These are phyloP conservation scores for Fusarium caatingaense DNA, from an alignment of 2,329 filamentous ascomycete genomes.

Conservation along the genomic window DNA sequence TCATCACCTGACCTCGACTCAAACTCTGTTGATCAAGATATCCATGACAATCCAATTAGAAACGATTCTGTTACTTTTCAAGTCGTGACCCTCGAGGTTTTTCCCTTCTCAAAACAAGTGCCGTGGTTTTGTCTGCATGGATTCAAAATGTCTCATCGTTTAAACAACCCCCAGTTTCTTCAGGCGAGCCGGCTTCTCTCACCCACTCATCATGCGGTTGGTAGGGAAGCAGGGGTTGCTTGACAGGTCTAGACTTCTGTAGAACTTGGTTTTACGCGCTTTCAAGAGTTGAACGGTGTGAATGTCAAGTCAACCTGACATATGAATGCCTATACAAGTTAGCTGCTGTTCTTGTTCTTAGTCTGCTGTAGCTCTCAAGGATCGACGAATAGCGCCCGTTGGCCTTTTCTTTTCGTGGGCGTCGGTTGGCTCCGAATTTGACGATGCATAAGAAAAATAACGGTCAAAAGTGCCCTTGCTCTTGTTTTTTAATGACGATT, in stretches of 20 bases:
- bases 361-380: slow-evolving; percentile 3
- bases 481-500: neutral
- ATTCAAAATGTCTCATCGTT: slow-evolving; percentile 22
- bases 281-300: neutral
- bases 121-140: slow-evolving; percentile 26
- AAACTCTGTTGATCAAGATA: slow-evolving; percentile 29
- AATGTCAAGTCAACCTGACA: neutral
- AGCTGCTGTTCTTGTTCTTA: neutral
- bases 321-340: neutral
- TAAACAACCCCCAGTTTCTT: slow-evolving; percentile 28
- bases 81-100: neutral
- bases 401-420: neutral
- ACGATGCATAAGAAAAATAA: neutral
- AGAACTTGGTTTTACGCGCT: slow-evolving; percentile 6
- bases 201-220: slow-evolving; percentile 12
- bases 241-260: slow-evolving; percentile 19
- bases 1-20: slow-evolving; percentile 44
- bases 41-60: neutral
- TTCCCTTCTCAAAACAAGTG: slow-evolving; percentile 22
- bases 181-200: slow-evolving; percentile 18
- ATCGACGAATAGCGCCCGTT: slow-evolving; percentile 20
- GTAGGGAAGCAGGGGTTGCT: slow-evolving; percentile 22
- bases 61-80: neutral
- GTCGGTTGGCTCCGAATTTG: neutral
- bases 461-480: neutral